A percentile compares a stretch with the other conserved stretches of the same genome.
Evolutionary conservation across 148 eudicot species (phyloP).

Genomic region (Fagopyrum homotropicum): DNA sequence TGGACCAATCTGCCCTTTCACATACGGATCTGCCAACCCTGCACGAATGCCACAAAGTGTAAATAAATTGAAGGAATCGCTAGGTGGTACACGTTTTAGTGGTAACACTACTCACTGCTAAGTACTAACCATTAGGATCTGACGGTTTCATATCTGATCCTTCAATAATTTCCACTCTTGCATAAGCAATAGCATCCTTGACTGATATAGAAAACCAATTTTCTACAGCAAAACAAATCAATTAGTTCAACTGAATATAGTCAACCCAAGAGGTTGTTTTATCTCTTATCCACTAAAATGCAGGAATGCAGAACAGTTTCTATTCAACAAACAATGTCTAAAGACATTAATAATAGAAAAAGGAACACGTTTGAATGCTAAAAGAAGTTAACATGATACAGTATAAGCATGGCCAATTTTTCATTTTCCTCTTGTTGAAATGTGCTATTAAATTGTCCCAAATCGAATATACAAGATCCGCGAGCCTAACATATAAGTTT

Average conservation of each 20-base stretch:
- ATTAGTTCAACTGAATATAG: slow-evolving; percentile 61
- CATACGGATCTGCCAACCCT: slow-evolving; percentile 78
- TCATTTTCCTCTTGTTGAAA: background rate
- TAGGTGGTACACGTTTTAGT: background rate
- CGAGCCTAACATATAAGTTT: too few species aligned
- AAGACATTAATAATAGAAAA: background rate
- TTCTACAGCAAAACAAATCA: slow-evolving; percentile 55
- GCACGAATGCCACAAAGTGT: background rate
- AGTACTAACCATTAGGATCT: slow-evolving; percentile 54
- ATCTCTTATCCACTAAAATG: background rate
- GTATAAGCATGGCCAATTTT: background rate
- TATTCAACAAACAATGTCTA: background rate
- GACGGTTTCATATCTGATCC: slow-evolving; percentile 78
- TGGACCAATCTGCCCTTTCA: slow-evolving; percentile 71
- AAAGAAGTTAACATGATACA: background rate
- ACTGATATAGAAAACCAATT: slow-evolving; percentile 78
- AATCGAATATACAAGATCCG: too few species aligned
- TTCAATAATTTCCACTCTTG: slow-evolving; percentile 71
- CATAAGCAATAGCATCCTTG: slow-evolving; percentile 72
- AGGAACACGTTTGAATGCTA: background rate
- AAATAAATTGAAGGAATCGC: background rate
- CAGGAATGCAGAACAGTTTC: background rate
- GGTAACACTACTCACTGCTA: background rate
- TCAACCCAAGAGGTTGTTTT: slow-evolving; percentile 61
- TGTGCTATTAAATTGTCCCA: too few species aligned